Conservation (phyloP, 257 asterid species). For the Gardenia jasminoides region DNA sequence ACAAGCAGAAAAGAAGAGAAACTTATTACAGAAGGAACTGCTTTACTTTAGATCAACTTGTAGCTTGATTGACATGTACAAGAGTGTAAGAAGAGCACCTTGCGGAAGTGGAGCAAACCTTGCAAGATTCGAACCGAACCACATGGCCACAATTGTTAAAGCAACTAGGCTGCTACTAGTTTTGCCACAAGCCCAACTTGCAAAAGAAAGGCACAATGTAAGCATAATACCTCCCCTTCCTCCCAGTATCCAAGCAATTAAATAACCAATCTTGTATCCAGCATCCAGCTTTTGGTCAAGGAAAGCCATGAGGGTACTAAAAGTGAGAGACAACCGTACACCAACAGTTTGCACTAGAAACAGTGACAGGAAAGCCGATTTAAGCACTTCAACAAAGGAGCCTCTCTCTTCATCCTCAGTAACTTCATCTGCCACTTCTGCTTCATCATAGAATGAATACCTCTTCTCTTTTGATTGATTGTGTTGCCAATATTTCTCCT, state of each 20-base stretch:
- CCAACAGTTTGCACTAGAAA: constrained; percentile 79
- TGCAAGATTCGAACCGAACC: constrained; percentile 77
- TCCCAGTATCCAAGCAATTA: constrained; percentile 68
- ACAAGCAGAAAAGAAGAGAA: constrained; percentile 17
- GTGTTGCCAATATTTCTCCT: constrained; percentile 47
- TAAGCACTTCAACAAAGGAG: constrained; percentile 65
- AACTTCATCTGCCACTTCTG: constrained; percentile 33
- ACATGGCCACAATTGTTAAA: constrained; percentile 62
- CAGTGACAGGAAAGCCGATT: constrained; percentile 59
- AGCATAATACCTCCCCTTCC: constrained; percentile 76
- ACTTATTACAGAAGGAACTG: constrained; percentile 12
- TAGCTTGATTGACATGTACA: constrained; percentile 81
- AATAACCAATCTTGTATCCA: constrained; percentile 72
- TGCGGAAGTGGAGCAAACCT: constrained; percentile 71
- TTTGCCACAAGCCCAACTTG: constrained; percentile 88
- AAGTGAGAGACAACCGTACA: constrained; percentile 55
- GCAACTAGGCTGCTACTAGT: constrained; percentile 73
- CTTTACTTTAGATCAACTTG: constrained; percentile 60
- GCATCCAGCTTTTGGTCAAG: constrained; percentile 62
- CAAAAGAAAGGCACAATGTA: constrained; percentile 56
- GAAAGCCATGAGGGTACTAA: constrained; percentile 66
- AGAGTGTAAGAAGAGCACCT: constrained; percentile 80
- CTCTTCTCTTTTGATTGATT: constrained; percentile 29
- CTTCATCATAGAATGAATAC: constrained; percentile 41
- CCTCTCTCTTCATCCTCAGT: constrained; percentile 45